Conservation (phyloP, 768 basidiomycete species). For the Sporobolomyces roseus region DNA sequence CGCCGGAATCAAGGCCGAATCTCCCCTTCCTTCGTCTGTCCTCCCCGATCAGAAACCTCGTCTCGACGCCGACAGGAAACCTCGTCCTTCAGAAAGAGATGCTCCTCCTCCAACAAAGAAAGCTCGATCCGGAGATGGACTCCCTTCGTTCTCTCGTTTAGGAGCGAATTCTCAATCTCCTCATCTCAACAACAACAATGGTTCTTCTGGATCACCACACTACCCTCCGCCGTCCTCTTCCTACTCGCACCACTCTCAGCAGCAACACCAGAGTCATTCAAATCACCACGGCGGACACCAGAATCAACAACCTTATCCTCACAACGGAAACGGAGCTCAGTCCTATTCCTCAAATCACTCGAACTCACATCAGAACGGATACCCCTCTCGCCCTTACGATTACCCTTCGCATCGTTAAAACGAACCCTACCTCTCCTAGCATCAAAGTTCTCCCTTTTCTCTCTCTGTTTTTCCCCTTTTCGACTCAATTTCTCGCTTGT, state of each 20-base stretch:
- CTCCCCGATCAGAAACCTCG: constrained; percentile 4
- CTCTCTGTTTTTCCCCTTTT: too few relatives aligned
- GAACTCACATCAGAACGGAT: constrained; percentile 5
- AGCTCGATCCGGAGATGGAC: neutral
- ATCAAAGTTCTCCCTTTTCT: neutral
- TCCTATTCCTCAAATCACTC: neutral
- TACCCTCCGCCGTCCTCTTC: neutral
- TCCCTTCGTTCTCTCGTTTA: constrained; percentile 22
- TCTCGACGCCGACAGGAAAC: neutral
- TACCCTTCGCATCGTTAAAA: neutral
- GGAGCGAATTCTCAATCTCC: neutral
- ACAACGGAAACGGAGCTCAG: too few relatives aligned
- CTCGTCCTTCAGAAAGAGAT: constrained; percentile 8
- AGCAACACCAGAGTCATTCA: neutral
- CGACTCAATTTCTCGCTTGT: too few relatives aligned
- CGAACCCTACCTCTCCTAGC: neutral
- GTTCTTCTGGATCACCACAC: constrained; percentile 2
- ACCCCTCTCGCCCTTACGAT: neutral
- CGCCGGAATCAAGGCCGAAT: neutral
- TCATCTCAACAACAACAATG: neutral
- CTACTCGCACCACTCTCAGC: neutral
- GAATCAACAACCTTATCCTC: too few relatives aligned
- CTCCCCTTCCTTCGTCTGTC: constrained; percentile 1
- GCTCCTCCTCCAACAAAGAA: constrained; percentile 11
- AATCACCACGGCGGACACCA: too few relatives aligned